Conservation (phyloP, 1,284 basidiomycete genomes). For the Schizophyllum amplum region DNA sequence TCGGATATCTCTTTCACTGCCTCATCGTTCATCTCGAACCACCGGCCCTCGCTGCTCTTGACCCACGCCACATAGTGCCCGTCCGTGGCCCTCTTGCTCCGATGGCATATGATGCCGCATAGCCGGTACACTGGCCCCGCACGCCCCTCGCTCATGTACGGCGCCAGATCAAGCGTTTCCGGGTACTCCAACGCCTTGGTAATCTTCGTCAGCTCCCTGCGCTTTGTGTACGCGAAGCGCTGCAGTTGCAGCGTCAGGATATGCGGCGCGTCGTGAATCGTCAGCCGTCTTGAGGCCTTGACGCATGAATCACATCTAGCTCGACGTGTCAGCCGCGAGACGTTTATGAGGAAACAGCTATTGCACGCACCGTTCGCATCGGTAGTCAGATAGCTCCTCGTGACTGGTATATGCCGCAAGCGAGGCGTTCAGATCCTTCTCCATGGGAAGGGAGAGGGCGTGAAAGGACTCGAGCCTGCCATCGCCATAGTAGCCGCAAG, state of each 20-base stretch:
- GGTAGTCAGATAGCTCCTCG: no score
- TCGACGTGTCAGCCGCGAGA: no score
- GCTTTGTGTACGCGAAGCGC: slow-evolving; percentile 71
- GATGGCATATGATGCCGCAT: slow-evolving; percentile 91
- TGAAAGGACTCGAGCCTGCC: no score
- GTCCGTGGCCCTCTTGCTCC: slow-evolving; percentile 86
- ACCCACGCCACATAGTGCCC: slow-evolving; percentile 95
- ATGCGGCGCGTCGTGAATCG: slow-evolving; percentile 79
- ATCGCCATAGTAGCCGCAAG: no score
- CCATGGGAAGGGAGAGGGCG: no score
- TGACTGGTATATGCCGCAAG: no score
- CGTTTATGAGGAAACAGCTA: no score
- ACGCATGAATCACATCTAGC: slow-evolving; percentile 83
- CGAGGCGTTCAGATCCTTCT: no score
- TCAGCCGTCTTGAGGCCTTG: slow-evolving; percentile 82
- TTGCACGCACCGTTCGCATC: no score
- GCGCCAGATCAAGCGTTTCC: slow-evolving; percentile 65
- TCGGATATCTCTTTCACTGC: no score
- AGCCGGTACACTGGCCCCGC: slow-evolving; percentile 75
- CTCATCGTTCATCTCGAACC: slow-evolving; percentile 98
- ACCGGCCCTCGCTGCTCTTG: slow-evolving; percentile 62
- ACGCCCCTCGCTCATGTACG: slow-evolving; percentile 61
- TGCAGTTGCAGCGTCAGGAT: slow-evolving; percentile 98
- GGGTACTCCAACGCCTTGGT: slow-evolving; percentile 40
- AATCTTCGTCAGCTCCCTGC: no score